Base-by-base conservation (phyloP, 1,139 yeast genomes). In the Candida buenavistaensis region DNA sequence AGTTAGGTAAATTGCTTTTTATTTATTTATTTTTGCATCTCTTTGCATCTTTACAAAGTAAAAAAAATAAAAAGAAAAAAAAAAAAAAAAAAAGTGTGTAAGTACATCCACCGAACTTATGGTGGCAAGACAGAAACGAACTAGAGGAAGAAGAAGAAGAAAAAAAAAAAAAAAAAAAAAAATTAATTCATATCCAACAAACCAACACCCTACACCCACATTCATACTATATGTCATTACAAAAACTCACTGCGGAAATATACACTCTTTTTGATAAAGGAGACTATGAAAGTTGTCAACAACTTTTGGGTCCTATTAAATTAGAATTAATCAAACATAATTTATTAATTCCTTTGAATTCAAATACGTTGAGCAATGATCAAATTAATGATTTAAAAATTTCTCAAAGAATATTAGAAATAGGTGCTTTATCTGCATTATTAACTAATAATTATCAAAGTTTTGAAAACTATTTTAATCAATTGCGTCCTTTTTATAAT, bases 391-490 rank as follows among this genome's bases (percentile, higher is more conserved):
- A 90, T 62, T 71, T 88, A 44, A 71, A 75, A 44, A 85, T 89
- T 31, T 80, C 95, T 8, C 81, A 94, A 51, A 77, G 84, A 35
- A 83, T 90, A 34, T 68, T 92, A 35, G 97, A 90, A 58, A 80
- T 89, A 43, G 97, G 96, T 10, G 94, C 95, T 0, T 68, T 90
- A 42, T 74, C 86, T 11, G 75, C 89, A 32, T 78, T 92, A 44
- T 80, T 82, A 47, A 60, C 75, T 30, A 65, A 76, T 33, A 73
- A 85, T 46, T 80, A 84, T 52, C 72, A 64, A 19, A 74, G 75
- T 22, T 87, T 89, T 53, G 82, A 82, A 47, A 82, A 82, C 48
- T 80, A 77, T 55, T 75, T 86, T 40, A 77, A 83, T 16, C 94
- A 87, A 57, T 73, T 90, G 54, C 76, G 82, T 44, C 85, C 88